Conservation (phyloP, 2,329 filamentous ascomycete species). For the Colletotrichum orchidophilum region DNA sequence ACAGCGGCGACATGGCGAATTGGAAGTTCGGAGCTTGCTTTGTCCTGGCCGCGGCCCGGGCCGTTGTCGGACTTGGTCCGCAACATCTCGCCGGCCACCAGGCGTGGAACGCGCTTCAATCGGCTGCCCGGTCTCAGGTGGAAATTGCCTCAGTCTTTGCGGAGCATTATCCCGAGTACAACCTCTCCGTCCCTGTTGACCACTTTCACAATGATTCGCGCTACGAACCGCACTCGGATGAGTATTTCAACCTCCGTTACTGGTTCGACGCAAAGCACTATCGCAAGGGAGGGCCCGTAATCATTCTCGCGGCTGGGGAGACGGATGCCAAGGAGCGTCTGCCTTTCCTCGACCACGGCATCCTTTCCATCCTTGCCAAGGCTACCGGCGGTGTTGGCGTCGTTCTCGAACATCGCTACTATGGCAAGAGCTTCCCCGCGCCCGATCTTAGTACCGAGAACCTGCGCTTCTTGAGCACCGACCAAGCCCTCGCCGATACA, state of each 20-base stretch:
- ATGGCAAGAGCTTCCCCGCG: constrained; percentile 78
- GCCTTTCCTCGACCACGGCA: constrained; percentile 79
- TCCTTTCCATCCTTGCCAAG: constrained; percentile 74
- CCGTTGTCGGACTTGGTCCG: constrained; percentile 8
- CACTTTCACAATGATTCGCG: constrained; percentile 83
- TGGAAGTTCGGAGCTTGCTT: constrained; percentile 26
- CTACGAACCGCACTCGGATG: constrained; percentile 81
- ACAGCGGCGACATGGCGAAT: constrained; percentile 8
- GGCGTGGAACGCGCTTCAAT: constrained; percentile 21
- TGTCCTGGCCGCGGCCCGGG: constrained; percentile 13
- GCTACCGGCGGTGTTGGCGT: constrained; percentile 80
- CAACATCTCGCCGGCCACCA: constrained; percentile 6
- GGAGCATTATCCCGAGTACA: constrained; percentile 48
- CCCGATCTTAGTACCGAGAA: constrained; percentile 72
- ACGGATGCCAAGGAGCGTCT: constrained; percentile 70
- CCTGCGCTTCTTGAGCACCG: constrained; percentile 83
- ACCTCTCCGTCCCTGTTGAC: constrained; percentile 68
- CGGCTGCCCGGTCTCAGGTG: neutral
- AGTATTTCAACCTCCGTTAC: constrained; percentile 76
- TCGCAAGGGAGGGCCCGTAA: constrained; percentile 80
- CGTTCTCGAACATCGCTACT: constrained; percentile 88
- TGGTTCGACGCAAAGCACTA: constrained; percentile 86
- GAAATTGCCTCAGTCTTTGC: neutral
- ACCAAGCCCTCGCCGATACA: constrained; percentile 83
- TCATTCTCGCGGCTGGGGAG: constrained; percentile 80